Percentiles rank a stretch among this genome's conserved stretches.
phyloP scores from a whole-genome alignment of 768 basidiomycete genomes.

The Rhodotorula graminis region DNA sequence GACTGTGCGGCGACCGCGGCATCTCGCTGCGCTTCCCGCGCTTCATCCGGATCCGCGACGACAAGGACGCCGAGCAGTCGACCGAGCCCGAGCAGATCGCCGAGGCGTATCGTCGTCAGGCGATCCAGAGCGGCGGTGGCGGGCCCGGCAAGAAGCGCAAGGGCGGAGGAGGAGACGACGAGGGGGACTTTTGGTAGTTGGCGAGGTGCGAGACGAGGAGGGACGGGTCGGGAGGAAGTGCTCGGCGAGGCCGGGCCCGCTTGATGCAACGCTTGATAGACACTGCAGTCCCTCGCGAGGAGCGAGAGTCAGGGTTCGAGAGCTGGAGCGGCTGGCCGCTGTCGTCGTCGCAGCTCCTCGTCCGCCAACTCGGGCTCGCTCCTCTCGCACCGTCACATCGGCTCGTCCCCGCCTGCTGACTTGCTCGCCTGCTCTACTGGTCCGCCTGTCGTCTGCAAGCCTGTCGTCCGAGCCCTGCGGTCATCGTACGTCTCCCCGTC shows the following conservation, averaged over 20 bases:
- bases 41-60: constrained; percentile 85
- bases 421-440: too few species aligned
- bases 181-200: constrained; percentile 24
- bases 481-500: too few species aligned
- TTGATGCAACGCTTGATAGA: background rate
- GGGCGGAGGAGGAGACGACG: constrained; percentile 19
- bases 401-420: too few species aligned
- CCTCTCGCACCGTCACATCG: too few species aligned
- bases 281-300: too few species aligned
- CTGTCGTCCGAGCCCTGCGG: too few species aligned
- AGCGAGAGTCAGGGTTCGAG: too few species aligned
- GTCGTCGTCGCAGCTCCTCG: too few species aligned
- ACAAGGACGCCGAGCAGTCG: constrained; percentile 86
- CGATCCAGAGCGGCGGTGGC: constrained; percentile 17
- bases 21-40: constrained; percentile 95
- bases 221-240: background rate
- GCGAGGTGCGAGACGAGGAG: background rate
- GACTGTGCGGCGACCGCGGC: constrained; percentile 65
- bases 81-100: constrained; percentile 66
- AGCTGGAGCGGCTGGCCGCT: too few species aligned
- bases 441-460: too few species aligned
- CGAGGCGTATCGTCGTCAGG: constrained; percentile 41
- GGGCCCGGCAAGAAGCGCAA: constrained; percentile 19
- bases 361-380: too few species aligned
- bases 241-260: background rate